These are phyloP conservation scores for Biancaea sappan DNA, from an alignment of 306 rosid species.

Conservation along the genomic window DNA sequence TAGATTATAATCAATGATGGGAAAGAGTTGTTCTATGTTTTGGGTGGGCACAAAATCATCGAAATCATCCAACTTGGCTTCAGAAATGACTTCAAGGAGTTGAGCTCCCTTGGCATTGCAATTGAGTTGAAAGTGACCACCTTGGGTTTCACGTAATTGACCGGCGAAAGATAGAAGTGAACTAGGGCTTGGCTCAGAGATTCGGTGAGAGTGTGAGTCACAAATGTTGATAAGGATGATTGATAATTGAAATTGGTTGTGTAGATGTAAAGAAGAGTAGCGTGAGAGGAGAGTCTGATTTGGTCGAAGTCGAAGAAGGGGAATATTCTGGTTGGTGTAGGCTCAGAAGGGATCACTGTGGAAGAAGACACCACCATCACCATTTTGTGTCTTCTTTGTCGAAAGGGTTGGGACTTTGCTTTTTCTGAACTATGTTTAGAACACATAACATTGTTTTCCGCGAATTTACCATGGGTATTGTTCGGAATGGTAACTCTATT, in stretches of 20 bases:
- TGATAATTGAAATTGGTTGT: neutral
- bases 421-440: too few species aligned
- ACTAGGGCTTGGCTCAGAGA: neutral
- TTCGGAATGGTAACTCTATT: too few species aligned
- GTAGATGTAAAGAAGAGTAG: neutral
- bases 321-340: neutral
- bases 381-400: too few species aligned
- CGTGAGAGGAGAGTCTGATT: neutral
- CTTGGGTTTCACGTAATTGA: neutral
- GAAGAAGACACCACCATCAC: neutral
- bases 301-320: constrained; percentile 1
- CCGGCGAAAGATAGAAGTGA: constrained; percentile 6
- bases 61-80: neutral
- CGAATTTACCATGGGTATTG: too few species aligned
- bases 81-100: neutral
- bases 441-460: too few species aligned
- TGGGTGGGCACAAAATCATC: neutral
- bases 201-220: neutral
- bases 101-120: neutral
- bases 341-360: neutral
- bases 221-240: neutral
- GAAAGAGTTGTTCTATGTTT: neutral
- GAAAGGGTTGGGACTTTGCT: too few species aligned
- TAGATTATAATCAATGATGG: neutral
- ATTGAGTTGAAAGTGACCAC: neutral